phyloP scores from a whole-genome alignment of 2,329 filamentous ascomycete genomes.

The Remersonia thermophila region DNA sequence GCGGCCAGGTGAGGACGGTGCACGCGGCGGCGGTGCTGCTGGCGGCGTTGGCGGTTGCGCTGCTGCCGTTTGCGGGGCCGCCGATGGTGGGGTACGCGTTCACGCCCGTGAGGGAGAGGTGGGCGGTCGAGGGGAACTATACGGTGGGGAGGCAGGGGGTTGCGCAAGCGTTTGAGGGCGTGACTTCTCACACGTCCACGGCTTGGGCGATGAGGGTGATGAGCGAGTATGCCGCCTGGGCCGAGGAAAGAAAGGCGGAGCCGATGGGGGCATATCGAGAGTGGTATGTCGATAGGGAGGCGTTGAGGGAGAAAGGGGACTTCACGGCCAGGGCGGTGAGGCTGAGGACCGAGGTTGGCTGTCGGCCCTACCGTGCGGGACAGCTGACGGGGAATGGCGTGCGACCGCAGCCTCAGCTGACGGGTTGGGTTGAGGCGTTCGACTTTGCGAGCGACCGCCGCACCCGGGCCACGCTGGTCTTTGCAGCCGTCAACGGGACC shows the following conservation, averaged over 20 bases:
- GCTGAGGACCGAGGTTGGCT: constrained; percentile 12
- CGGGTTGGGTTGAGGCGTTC: constrained; percentile 13
- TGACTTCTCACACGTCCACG: constrained; percentile 13
- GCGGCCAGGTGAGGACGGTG: constrained; percentile 7
- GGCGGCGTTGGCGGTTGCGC: constrained; percentile 6
- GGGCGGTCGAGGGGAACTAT: constrained; percentile 13
- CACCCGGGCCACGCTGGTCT: constrained; percentile 13
- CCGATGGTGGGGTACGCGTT: constrained; percentile 14
- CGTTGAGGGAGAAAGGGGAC: constrained; percentile 9
- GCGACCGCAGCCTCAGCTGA: constrained; percentile 10
- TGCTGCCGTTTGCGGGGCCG: constrained; percentile 10
- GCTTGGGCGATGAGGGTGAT: constrained; percentile 11
- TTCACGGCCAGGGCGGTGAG: constrained; percentile 13
- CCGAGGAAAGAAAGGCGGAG: constrained; percentile 10
- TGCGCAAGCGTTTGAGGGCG: constrained; percentile 11
- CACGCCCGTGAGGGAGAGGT: constrained; percentile 3
- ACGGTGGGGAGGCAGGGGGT: constrained; percentile 10
- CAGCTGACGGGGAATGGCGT: constrained; percentile 10
- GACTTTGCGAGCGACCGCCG: constrained; percentile 9
- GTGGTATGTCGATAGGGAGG: constrained; percentile 16
- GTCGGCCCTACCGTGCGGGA: constrained; percentile 7
- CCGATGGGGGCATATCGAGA: constrained; percentile 13
- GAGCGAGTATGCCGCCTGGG: constrained; percentile 14
- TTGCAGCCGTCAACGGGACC: constrained; percentile 16
- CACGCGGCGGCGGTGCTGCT: constrained; percentile 8